These are phyloP conservation scores for Begonia masoniana DNA, from an alignment of 306 rosid genomes.

Conservation along the genomic window DNA sequence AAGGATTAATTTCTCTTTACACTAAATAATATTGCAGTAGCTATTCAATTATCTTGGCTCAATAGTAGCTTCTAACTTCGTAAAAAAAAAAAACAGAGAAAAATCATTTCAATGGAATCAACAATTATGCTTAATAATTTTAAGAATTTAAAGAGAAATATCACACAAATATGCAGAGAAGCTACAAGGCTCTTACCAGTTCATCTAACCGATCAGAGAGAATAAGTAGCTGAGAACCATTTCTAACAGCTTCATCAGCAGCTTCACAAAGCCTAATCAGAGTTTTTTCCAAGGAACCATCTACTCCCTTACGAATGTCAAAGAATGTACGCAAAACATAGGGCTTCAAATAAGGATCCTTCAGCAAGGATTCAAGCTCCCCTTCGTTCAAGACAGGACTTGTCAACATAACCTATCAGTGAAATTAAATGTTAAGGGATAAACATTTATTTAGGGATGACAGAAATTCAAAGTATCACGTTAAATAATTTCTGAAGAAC, in stretches of 20 bases:
- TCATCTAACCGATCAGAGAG: constrained; percentile 88
- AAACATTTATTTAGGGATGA: neutral
- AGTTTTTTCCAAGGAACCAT: constrained; percentile 80
- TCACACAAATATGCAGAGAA: constrained; percentile 4
- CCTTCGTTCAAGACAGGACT: constrained; percentile 92
- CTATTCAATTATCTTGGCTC: too few relatives aligned
- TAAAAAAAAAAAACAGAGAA: too few relatives aligned
- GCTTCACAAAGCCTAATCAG: constrained; percentile 78
- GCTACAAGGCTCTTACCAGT: constrained; percentile 38
- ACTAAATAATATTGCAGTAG: too few relatives aligned
- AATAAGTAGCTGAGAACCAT: constrained; percentile 84
- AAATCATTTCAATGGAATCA: too few relatives aligned
- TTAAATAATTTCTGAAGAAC: neutral
- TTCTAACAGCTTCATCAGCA: constrained; percentile 98
- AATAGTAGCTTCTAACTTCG: too few relatives aligned
- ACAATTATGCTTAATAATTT: neutral
- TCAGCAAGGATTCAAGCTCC: constrained; percentile 76
- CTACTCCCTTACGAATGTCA: constrained; percentile 82
- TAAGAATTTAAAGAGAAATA: neutral
- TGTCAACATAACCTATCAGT: constrained; percentile 67
- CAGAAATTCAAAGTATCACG: constrained; percentile 7
- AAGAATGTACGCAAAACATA: constrained; percentile 73
- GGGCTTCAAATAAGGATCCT: constrained; percentile 61
- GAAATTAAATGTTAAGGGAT: neutral
- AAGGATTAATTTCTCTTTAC: too few relatives aligned